Conservation (phyloP, 2,329 filamentous ascomycete genomes). For the Aschersonia sp. region DNA sequence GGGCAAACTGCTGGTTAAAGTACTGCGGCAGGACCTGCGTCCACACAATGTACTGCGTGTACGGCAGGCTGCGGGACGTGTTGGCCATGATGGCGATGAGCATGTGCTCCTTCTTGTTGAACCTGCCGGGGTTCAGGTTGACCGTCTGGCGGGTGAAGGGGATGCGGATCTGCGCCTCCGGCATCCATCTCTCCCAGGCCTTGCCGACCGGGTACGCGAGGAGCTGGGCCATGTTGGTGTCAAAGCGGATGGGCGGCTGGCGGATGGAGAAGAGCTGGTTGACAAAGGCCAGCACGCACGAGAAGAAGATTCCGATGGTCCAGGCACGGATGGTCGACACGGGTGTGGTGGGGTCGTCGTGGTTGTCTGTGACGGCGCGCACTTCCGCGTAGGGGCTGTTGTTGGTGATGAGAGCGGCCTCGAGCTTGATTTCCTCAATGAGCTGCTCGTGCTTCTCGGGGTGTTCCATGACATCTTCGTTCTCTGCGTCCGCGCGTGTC, state of each 20-base stretch:
- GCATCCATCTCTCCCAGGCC: slow-evolving; percentile 27
- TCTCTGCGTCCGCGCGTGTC: slow-evolving; percentile 6
- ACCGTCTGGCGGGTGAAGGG: slow-evolving; percentile 15
- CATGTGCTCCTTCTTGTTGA: slow-evolving; percentile 42
- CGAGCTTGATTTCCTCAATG: slow-evolving; percentile 37
- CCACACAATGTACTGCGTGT: slow-evolving; percentile 35
- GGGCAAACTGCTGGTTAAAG: slow-evolving; percentile 35
- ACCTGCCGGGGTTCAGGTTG: slow-evolving; percentile 33
- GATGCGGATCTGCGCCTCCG: slow-evolving; percentile 23
- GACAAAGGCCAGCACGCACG: slow-evolving; percentile 27
- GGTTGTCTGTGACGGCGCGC: slow-evolving; percentile 37
- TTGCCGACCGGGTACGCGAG: slow-evolving; percentile 35
- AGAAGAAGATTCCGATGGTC: slow-evolving; percentile 33
- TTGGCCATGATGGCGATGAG: slow-evolving; percentile 43
- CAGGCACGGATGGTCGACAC: slow-evolving; percentile 37
- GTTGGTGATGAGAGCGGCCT: slow-evolving; percentile 34
- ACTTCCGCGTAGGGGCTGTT: slow-evolving; percentile 42
- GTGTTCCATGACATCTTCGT: slow-evolving; percentile 16
- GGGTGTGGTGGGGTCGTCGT: slow-evolving; percentile 32
- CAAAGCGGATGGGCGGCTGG: slow-evolving; percentile 32
- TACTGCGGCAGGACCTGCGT: slow-evolving; percentile 31
- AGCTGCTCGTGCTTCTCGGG: slow-evolving; percentile 22
- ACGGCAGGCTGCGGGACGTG: slow-evolving; percentile 28
- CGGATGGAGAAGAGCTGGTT: slow-evolving; percentile 43
- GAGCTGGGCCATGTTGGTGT: slow-evolving; percentile 38